Evolutionary conservation across 192 early-diverging fungal genomes (phyloP), one percentile per base, ranked within the genome.

Genomic region (Coemansia sp.): DNA sequence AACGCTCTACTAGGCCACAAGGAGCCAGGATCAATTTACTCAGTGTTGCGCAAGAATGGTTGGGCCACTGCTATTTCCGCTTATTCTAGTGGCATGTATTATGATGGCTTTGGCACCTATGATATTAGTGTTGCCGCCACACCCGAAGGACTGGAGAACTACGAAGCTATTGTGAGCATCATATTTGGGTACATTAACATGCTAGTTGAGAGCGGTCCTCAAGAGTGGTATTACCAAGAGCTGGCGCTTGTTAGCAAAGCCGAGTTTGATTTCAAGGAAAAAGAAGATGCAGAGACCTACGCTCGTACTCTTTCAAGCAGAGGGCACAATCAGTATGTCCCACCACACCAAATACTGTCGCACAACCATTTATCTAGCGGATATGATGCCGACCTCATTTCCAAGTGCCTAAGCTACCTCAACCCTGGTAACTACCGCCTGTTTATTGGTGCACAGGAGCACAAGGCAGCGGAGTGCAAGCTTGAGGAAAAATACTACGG

Each of bases 21-120:
- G 65, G 90, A 90, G n/a, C 72, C 81, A 16, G 97, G 97, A 1
- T 97, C 95, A 1, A 81, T 98, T 65, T 76, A 93, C 11, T 89
- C 91, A 1, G 73, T 92, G 34, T 75, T 97, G 34, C 93, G 94
- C 68, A 85, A 90, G 60, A 87, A 91, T 29, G 91, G 93, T 3
- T 97, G 95, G 95, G 93, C 92, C 6, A 87, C 91, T 46, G 82
- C 84, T 24, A 72, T 94, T 43, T 85, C 78, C 16, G 90, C 87
- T 0, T 87, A 89, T n/a, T 62, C 44, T 3, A 34, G 47, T 7
- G 1, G 13, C n/a, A 33, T 4, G 0, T 31, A 0, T 34, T 7
- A 39, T 16, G 70, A 77, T 27, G 66, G 34, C 3, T 67, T 68
- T n/a, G 57, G 71, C 44, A 20, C 71, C 5, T 75, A 74, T 34